Conservation (phyloP, 768 basidiomycete species). For the Favolaschia claudopus region DNA sequence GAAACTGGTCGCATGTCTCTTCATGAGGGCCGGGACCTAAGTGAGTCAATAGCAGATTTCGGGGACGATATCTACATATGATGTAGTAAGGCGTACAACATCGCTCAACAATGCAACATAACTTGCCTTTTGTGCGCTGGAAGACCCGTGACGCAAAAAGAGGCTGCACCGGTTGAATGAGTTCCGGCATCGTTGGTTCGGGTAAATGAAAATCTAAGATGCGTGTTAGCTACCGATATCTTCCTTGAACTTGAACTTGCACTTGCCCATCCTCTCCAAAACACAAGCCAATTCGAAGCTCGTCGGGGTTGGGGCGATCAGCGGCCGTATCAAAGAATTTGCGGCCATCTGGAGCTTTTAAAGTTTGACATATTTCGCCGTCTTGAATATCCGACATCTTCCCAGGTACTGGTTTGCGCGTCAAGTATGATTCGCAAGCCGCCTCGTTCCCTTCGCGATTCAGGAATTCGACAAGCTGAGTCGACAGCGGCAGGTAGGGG, state of each 20-base stretch:
- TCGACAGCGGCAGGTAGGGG: no score
- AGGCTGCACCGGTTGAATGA: not conserved
- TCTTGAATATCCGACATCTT: not conserved
- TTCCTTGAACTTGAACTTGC: no score
- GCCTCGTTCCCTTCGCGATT: not conserved
- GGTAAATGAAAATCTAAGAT: not conserved
- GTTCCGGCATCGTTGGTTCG: not conserved
- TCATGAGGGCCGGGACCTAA: not conserved
- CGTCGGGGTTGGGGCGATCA: not conserved
- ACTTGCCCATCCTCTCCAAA: conserved; percentile 7
- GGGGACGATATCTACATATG: not conserved
- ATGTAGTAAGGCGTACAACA: not conserved
- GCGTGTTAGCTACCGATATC: not conserved
- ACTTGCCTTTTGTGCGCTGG: not conserved
- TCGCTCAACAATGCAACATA: not conserved
- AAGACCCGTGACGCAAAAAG: not conserved
- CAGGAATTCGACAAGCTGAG: no score
- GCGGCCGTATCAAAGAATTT: not conserved
- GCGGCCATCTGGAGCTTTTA: not conserved
- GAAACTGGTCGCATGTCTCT: not conserved
- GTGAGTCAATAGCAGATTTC: not conserved
- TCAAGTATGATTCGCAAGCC: not conserved
- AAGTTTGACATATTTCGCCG: not conserved
- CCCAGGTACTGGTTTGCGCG: no score
- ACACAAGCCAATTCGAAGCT: not conserved